phyloP scores from a whole-genome alignment of 768 basidiomycete species.

The Dioszegia hungarica region DNA sequence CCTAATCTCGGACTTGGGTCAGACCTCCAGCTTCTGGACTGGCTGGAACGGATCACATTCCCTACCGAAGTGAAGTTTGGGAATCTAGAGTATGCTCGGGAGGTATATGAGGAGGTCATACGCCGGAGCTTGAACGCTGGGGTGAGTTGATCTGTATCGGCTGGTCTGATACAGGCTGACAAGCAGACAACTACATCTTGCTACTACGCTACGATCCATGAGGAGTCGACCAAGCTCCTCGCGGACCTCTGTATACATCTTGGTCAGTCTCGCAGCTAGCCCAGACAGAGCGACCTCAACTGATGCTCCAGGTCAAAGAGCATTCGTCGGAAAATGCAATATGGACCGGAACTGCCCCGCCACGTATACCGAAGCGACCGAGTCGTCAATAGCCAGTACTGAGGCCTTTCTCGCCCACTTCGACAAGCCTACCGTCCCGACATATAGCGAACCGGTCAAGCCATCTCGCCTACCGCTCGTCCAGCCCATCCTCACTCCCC shows the following conservation, averaged over 20 bases:
- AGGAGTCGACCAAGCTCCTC: conserved; percentile 72
- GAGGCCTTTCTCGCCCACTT: conserved; percentile 70
- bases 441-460: conserved; percentile 4
- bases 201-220: conserved; percentile 80
- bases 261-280: conserved; percentile 52
- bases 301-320: conserved; percentile 32
- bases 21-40: conserved; percentile 80
- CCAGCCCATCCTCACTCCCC: conserved; percentile 85
- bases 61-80: conserved; percentile 75
- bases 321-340: conserved; percentile 58
- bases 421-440: conserved; percentile 52
- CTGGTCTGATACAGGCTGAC: background rate
- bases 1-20: conserved; percentile 56
- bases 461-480: conserved; percentile 55
- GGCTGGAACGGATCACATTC: conserved; percentile 80
- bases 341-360: conserved; percentile 72
- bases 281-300: background rate
- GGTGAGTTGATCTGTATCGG: conserved; percentile 54
- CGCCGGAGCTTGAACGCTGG: conserved; percentile 66
- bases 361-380: conserved; percentile 63
- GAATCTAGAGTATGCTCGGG: conserved; percentile 64
- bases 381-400: conserved; percentile 26
- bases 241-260: conserved; percentile 66
- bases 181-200: conserved; percentile 85
- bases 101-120: conserved; percentile 67